Percentiles rank a stretch among this genome's conserved stretches.
Evolutionary conservation across 106 monocot genomes (phyloP).

Genomic region (Chionographis japonica): DNA sequence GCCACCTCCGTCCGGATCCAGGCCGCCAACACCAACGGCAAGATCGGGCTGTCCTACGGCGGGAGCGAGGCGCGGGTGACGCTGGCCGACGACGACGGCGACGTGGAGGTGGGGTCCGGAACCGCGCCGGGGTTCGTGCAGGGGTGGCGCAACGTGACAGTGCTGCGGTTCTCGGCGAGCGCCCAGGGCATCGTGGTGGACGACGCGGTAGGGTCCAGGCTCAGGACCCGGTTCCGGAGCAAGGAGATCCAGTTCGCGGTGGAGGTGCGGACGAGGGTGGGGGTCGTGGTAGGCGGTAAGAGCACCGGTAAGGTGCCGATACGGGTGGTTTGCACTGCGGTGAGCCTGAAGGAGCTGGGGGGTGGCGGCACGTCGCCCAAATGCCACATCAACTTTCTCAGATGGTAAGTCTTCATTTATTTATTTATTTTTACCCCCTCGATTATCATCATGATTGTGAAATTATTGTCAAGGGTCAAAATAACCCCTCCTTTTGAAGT

Average conservation of each 20-base stretch:
- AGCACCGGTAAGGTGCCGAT: slow-evolving; percentile 31
- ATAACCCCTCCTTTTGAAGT: too few relatives aligned
- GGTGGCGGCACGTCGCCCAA: slow-evolving; percentile 18
- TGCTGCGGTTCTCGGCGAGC: slow-evolving; percentile 15
- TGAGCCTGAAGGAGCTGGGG: slow-evolving; percentile 34
- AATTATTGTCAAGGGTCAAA: too few relatives aligned
- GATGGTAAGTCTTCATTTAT: slow-evolving; percentile 20
- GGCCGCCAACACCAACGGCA: slow-evolving; percentile 51
- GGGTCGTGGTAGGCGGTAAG: slow-evolving; percentile 16
- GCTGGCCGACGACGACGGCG: slow-evolving; percentile 46
- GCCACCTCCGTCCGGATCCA: slow-evolving; percentile 15
- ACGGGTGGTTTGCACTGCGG: slow-evolving; percentile 33
- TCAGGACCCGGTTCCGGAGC: slow-evolving; percentile 26
- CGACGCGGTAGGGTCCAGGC: slow-evolving; percentile 39
- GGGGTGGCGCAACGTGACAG: slow-evolving; percentile 32
- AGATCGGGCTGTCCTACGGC: slow-evolving; percentile 42
- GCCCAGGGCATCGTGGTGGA: slow-evolving; percentile 48
- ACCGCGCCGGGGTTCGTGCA: slow-evolving; percentile 29
- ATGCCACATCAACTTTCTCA: slow-evolving; percentile 29
- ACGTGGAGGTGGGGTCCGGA: slow-evolving; percentile 31
- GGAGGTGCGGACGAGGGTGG: slow-evolving; percentile 34
- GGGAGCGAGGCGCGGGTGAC: slow-evolving; percentile 21
- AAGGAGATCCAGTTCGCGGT: slow-evolving; percentile 28
- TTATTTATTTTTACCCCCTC: not conserved
- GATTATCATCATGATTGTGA: too few relatives aligned